phyloP scores from a whole-genome alignment of 2,329 filamentous ascomycete species.

The Colletotrichum phormii region DNA sequence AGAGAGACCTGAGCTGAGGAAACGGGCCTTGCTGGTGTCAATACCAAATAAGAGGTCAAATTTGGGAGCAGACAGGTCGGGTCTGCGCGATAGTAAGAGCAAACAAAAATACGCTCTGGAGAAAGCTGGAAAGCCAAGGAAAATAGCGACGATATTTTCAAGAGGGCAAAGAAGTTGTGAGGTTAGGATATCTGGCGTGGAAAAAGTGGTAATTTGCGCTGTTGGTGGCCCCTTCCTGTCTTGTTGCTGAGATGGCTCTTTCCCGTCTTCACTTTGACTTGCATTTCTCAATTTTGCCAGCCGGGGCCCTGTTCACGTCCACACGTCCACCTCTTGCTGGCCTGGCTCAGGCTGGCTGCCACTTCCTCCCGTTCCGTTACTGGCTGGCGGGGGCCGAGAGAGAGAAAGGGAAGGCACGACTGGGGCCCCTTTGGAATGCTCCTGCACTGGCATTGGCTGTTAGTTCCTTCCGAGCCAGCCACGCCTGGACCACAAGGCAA shows the following conservation, averaged over 20 bases:
- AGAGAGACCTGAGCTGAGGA: slow-evolving; percentile 1
- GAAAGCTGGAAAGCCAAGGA: slow-evolving; percentile 4
- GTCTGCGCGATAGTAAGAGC: background rate
- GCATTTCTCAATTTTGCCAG: slow-evolving; percentile 15
- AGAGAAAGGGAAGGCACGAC: slow-evolving; percentile 10
- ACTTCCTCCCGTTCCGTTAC: background rate
- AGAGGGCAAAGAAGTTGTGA: slow-evolving; percentile 2
- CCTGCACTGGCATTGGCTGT: slow-evolving; percentile 14
- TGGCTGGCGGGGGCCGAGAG: background rate
- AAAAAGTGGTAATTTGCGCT: slow-evolving; percentile 3
- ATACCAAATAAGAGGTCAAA: background rate
- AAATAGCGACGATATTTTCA: slow-evolving; percentile 18
- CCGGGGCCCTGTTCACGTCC: slow-evolving; percentile 10
- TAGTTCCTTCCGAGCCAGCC: slow-evolving; percentile 15
- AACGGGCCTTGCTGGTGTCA: background rate
- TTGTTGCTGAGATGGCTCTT: slow-evolving; percentile 31
- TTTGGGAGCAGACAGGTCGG: background rate
- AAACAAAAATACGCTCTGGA: background rate
- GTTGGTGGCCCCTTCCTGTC: slow-evolving; percentile 25
- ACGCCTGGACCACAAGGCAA: slow-evolving; percentile 8
- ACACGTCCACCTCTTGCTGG: slow-evolving; percentile 1
- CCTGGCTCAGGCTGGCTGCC: background rate
- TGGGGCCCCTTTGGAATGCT: background rate
- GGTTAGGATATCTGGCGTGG: slow-evolving; percentile 17
- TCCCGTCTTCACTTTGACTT: background rate